These are phyloP conservation scores for Syzygium jambos DNA, from an alignment of 345 rosid genomes.

Conservation along the genomic window DNA sequence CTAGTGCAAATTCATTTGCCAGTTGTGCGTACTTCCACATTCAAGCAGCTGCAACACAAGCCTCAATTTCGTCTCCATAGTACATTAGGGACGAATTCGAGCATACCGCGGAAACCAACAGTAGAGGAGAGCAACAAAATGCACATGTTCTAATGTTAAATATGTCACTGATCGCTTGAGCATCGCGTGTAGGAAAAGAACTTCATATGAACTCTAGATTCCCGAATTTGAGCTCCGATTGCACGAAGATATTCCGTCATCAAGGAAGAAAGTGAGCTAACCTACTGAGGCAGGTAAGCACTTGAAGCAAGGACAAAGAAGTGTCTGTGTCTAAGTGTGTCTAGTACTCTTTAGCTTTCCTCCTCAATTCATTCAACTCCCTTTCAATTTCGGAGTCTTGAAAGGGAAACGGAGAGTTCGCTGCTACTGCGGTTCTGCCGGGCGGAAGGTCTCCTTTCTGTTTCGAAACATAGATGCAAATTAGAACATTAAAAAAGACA, in stretches of 20 bases:
- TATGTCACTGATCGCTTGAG: background rate
- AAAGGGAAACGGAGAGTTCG: slow-evolving; percentile 5
- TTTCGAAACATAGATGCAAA: background rate
- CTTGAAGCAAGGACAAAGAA: slow-evolving; percentile 7
- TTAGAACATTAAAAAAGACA: background rate
- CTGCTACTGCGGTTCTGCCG: background rate
- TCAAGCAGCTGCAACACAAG: background rate
- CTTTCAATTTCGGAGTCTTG: slow-evolving; percentile 14
- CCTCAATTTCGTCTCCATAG: background rate
- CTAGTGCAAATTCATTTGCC: background rate
- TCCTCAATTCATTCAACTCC: slow-evolving; percentile 20
- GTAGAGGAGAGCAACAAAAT: background rate
- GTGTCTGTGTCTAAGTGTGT: slow-evolving; percentile 5
- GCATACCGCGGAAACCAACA: background rate
- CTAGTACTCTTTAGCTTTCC: slow-evolving; percentile 5
- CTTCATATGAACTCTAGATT: background rate
- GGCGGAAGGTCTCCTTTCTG: slow-evolving; percentile 23
- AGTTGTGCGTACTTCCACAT: background rate
- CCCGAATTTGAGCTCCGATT: background rate
- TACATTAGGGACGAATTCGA: background rate
- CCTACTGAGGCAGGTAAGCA: background rate
- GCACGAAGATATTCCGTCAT: background rate
- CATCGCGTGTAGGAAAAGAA: background rate
- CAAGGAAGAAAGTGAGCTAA: slow-evolving; percentile 1
- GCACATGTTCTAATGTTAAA: background rate